Evolutionary conservation across 805 yeast genomes (phyloP), one percentile per base, ranked within the genome.

Genomic region (Saccharomycopsis lassenensis): DNA sequence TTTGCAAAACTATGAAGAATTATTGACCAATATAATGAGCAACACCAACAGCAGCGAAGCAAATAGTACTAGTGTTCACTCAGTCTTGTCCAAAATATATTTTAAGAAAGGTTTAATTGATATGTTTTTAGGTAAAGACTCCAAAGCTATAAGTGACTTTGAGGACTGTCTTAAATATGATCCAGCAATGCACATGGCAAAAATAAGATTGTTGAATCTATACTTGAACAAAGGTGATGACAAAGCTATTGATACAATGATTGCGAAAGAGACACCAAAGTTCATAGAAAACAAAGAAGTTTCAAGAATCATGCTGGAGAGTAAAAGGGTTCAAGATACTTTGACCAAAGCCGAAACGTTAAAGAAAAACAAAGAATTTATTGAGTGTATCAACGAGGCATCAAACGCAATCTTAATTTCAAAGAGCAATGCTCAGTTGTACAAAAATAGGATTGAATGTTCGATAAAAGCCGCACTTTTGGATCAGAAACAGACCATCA

Each of bases 41-140:
- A 17, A 29, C 26, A 27, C 11, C 29, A 31, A 31, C 33, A 24
- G 31, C 16, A 23, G 20, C 33, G 12, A 33, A 12, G 24, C 23
- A 24, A 18, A 24, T 7, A 10, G 17, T 16, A 15, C 6, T 29
- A 26, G 25, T 20, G 41, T 44, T 16, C 32, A 33, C 7, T 39
- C 24, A 31, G 43, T 50, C 6, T 43, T 48, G 4, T 41, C 74
- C 0, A 69, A 67, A 43, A 53, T 76, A 1, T 63, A 67, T 42
- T 75, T 69, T 50, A 77, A 73, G 49, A 65, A 68, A 37, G 86
- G 84, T 0, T 51, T 77, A 29, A 68, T 78, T 2, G 77, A 77
- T 36, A 54, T 75, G 36, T 65, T 74, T 10, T 49, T 75, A 43
- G 72, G 72, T 23, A 70, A 69, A 40, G 79, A 72, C 21, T 44